Evolutionary conservation across 352 stramenopile species (phyloP).

Genomic region (Pythium vanterpoolii): DNA sequence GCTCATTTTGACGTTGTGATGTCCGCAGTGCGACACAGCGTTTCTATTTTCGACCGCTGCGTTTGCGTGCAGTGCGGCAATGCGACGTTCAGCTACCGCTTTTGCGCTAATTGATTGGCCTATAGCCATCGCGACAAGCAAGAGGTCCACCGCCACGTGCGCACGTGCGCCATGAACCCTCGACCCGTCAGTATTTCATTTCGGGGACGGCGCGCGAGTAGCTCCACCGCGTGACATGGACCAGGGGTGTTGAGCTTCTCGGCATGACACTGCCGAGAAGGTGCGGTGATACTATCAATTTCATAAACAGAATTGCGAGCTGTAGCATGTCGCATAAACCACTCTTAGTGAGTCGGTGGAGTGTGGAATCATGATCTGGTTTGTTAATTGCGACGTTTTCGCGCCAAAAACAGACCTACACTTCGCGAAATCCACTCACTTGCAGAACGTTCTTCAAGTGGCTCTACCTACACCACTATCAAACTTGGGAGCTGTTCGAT

Average conservation of each 20-base stretch:
- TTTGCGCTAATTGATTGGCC: slow-evolving; percentile 21
- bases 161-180: slow-evolving; percentile 14
- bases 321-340: slow-evolving; percentile 2
- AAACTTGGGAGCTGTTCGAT: not conserved
- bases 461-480: not conserved
- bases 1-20: slow-evolving; percentile 19
- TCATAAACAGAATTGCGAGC: not conserved
- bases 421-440: not conserved
- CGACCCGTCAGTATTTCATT: slow-evolving; percentile 1
- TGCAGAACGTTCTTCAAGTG: slow-evolving; percentile 20
- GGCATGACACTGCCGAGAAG: not conserved
- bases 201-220: not conserved
- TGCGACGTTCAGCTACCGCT: slow-evolving; percentile 8
- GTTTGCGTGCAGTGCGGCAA: slow-evolving; percentile 22
- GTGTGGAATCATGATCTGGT: not conserved
- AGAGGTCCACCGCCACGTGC: slow-evolving; percentile 16
- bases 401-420: not conserved
- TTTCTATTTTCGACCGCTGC: slow-evolving; percentile 27
- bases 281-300: not conserved
- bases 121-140: slow-evolving; percentile 1
- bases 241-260: not conserved
- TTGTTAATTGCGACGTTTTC: not conserved
- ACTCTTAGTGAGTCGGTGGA: not conserved
- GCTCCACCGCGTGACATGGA: slow-evolving; percentile 4
- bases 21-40: slow-evolving; percentile 14